Percentiles rank a stretch among this genome's conserved stretches.
These are phyloP conservation scores for Podospora anserina DNA, from an alignment of 495 filamentous ascomycete genomes.

Conservation along the genomic window DNA sequence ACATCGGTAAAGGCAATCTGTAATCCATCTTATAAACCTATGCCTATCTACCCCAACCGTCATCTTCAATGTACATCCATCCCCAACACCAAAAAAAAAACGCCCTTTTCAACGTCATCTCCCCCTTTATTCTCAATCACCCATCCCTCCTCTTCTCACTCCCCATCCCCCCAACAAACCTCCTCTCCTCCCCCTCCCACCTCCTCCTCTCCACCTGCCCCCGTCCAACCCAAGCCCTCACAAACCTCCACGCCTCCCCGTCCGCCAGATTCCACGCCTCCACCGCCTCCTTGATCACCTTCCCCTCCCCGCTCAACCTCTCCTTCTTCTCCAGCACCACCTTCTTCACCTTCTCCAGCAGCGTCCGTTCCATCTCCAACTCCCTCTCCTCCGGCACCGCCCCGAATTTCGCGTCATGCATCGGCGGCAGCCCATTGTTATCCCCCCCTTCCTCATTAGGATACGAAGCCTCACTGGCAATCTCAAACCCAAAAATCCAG, in stretches of 20 bases:
- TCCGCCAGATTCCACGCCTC: conserved; percentile 95
- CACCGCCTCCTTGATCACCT: conserved; percentile 46
- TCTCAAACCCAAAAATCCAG: conserved; percentile 84
- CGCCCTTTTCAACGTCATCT: too few species aligned
- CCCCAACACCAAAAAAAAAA: too few species aligned
- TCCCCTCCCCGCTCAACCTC: conserved; percentile 42
- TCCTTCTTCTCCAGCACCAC: conserved; percentile 12
- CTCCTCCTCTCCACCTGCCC: conserved; percentile 55
- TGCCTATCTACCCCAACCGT: too few species aligned
- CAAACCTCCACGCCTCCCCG: conserved; percentile 90
- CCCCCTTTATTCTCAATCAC: not conserved
- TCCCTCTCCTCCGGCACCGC: conserved; percentile 50
- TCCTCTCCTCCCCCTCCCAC: conserved; percentile 71
- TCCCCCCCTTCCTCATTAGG: conserved; percentile 18
- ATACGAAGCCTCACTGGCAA: conserved; percentile 55
- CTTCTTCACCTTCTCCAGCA: conserved; percentile 45
- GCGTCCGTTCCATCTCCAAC: conserved; percentile 52
- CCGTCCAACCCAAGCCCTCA: conserved; percentile 65
- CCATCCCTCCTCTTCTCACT: conserved; percentile 25
- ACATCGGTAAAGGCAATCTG: too few species aligned
- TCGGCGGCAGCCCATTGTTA: conserved; percentile 29
- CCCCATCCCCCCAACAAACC: conserved; percentile 56
- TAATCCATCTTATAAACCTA: too few species aligned
- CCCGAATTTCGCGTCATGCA: conserved; percentile 47
- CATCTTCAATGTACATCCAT: too few species aligned